Evolutionary conservation across 257 asterid species (phyloP).

Genomic region (Prunella vulgaris): DNA sequence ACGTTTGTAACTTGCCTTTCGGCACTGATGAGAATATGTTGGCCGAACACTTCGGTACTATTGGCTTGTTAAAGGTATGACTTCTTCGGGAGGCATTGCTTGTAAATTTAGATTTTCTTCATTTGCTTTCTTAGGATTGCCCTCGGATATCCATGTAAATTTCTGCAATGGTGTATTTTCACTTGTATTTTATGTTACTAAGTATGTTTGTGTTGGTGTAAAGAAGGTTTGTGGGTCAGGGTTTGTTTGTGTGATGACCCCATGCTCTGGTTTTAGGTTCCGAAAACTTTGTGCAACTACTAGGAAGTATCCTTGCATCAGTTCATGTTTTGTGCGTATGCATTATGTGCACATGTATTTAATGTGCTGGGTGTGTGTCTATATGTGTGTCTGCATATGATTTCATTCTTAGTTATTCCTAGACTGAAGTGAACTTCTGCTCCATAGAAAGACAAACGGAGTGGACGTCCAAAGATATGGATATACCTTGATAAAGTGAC

Average conservation of each 20-base stretch:
- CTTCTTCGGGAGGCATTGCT: constrained; percentile 19
- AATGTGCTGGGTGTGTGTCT: neutral
- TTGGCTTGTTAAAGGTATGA: constrained; percentile 93
- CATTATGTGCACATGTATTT: neutral
- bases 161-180: neutral
- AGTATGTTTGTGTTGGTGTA: neutral
- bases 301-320: neutral
- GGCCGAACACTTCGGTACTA: constrained; percentile 92
- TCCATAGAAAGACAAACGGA: constrained; percentile 84
- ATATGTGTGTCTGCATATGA: neutral
- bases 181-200: neutral
- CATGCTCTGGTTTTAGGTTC: neutral
- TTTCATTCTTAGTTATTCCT: constrained; percentile 1
- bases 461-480: constrained; percentile 97
- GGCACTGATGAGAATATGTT: constrained; percentile 93
- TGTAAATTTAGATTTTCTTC: neutral
- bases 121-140: neutral
- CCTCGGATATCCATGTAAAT: neutral
- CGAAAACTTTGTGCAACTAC: neutral
- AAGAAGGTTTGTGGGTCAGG: neutral
- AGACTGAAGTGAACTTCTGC: constrained; percentile 19
- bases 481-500: constrained; percentile 83
- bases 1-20: constrained; percentile 85
- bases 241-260: neutral
- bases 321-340: neutral